Conservation (phyloP, 805 yeast species). For the Ogataea paraovalis region DNA sequence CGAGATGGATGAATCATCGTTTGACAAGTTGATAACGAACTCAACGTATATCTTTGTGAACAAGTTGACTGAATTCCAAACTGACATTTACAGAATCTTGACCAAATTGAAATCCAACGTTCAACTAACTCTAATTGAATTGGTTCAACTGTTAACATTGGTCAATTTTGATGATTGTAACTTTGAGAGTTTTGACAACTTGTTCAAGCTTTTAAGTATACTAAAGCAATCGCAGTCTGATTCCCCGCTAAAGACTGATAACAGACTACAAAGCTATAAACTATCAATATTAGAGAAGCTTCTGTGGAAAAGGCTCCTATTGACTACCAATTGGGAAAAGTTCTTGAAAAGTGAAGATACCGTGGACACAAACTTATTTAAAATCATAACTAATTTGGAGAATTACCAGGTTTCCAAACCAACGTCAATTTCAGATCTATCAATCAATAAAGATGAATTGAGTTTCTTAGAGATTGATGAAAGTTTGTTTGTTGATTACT, state of each 20-base stretch:
- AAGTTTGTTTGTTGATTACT: slow-evolving; percentile 7
- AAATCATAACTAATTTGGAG: slow-evolving; percentile 11
- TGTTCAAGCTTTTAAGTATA: slow-evolving; percentile 49
- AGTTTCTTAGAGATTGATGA: slow-evolving; percentile 5
- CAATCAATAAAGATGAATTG: slow-evolving; percentile 13
- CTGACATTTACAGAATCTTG: slow-evolving; percentile 17
- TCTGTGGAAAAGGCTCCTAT: slow-evolving; percentile 60
- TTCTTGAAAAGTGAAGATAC: slow-evolving; percentile 21
- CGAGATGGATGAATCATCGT: slow-evolving; percentile 21
- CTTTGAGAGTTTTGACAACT: slow-evolving; percentile 40
- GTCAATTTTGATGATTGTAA: slow-evolving; percentile 46
- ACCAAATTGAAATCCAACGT: slow-evolving; percentile 34
- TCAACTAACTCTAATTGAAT: slow-evolving; percentile 39
- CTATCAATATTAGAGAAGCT: slow-evolving; percentile 26
- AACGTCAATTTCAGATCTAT: slow-evolving; percentile 7
- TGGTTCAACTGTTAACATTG: slow-evolving; percentile 46
- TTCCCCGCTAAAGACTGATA: neutral
- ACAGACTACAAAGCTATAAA: neutral
- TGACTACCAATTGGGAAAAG: slow-evolving; percentile 48
- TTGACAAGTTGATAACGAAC: slow-evolving; percentile 17
- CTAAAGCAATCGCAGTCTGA: slow-evolving; percentile 30
- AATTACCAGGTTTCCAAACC: slow-evolving; percentile 10
- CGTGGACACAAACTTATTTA: slow-evolving; percentile 13
- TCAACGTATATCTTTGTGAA: slow-evolving; percentile 23
- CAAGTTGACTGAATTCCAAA: slow-evolving; percentile 9